Evolutionary conservation across 768 basidiomycete species (phyloP).

Genomic region (Cystofilobasidium macerans): DNA sequence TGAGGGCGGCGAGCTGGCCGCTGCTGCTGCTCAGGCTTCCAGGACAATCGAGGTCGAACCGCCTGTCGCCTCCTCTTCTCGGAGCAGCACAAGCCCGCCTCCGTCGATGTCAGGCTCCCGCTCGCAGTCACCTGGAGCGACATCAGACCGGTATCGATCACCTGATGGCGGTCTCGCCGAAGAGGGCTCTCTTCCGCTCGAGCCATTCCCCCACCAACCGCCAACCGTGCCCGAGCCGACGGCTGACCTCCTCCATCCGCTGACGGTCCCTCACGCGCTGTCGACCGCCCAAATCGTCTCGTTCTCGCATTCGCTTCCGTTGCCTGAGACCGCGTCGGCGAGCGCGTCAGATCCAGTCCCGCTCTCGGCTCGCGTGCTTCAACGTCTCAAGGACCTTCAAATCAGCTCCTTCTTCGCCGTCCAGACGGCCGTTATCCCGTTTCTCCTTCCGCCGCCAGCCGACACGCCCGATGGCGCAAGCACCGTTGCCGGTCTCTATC

Average conservation of each 20-base stretch:
- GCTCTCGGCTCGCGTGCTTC: neutral
- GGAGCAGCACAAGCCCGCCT: conserved; percentile 40
- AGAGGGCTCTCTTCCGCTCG: conserved; percentile 7
- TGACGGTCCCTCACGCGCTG: conserved; percentile 22
- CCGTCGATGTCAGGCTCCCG: conserved; percentile 32
- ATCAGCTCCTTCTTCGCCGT: conserved; percentile 44
- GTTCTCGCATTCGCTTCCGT: conserved; percentile 12
- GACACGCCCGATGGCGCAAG: conserved; percentile 32
- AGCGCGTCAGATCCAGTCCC: neutral
- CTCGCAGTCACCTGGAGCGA: conserved; percentile 34
- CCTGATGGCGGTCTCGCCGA: neutral
- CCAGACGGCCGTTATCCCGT: conserved; percentile 76
- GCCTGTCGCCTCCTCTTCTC: conserved; percentile 31
- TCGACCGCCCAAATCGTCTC: conserved; percentile 14
- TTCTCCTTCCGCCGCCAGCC: conserved; percentile 48
- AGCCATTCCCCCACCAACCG: conserved; percentile 14
- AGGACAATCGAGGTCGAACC: no score
- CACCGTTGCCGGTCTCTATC: conserved; percentile 53
- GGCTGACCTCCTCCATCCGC: conserved; percentile 16
- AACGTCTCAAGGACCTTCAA: conserved; percentile 16
- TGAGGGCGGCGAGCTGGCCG: conserved; percentile 4
- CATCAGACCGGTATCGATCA: conserved; percentile 31
- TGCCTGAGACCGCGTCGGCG: neutral
- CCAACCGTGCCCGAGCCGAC: conserved; percentile 17
- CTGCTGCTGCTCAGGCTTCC: no score